A percentile compares a stretch with the other conserved stretches of the same genome.
phyloP scores from a whole-genome alignment of 805 yeast species.

The Kurtzmaniella cleridarum region DNA sequence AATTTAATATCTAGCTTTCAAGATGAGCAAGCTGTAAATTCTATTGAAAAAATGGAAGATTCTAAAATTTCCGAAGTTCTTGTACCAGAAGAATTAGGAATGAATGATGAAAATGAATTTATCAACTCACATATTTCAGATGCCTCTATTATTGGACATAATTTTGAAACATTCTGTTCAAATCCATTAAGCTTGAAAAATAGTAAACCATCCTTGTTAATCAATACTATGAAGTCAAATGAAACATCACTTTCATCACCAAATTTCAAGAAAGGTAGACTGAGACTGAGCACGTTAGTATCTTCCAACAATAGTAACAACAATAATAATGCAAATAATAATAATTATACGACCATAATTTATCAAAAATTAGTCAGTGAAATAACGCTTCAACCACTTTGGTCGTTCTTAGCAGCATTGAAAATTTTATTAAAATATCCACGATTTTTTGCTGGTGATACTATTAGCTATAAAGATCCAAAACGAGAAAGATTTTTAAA shows the following conservation, averaged over 20 bases:
- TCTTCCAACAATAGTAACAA: background rate
- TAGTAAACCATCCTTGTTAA: constrained; percentile 10
- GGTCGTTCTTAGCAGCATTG: constrained; percentile 38
- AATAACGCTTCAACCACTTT: constrained; percentile 31
- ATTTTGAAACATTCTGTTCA: constrained; percentile 23
- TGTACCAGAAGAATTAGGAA: constrained; percentile 1
- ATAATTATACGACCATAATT: constrained; percentile 13
- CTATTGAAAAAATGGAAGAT: constrained; percentile 6
- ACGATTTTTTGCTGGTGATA: constrained; percentile 24
- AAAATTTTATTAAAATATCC: constrained; percentile 26
- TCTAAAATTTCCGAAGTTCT: constrained; percentile 2
- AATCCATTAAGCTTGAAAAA: constrained; percentile 13
- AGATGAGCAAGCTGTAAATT: constrained; percentile 4
- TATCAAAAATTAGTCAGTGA: constrained; percentile 12
- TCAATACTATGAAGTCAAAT: constrained; percentile 6
- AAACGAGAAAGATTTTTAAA: constrained; percentile 16
- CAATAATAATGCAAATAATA: background rate
- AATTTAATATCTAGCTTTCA: constrained; percentile 3
- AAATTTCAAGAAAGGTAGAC: background rate
- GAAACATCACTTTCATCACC: background rate
- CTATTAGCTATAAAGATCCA: constrained; percentile 17
- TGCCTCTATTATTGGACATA: constrained; percentile 15
- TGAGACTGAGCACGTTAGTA: constrained; percentile 1
- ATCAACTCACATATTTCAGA: background rate
- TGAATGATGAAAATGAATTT: background rate